Conservation (phyloP, 2,329 filamentous ascomycete species). For the Hortaea werneckii region DNA sequence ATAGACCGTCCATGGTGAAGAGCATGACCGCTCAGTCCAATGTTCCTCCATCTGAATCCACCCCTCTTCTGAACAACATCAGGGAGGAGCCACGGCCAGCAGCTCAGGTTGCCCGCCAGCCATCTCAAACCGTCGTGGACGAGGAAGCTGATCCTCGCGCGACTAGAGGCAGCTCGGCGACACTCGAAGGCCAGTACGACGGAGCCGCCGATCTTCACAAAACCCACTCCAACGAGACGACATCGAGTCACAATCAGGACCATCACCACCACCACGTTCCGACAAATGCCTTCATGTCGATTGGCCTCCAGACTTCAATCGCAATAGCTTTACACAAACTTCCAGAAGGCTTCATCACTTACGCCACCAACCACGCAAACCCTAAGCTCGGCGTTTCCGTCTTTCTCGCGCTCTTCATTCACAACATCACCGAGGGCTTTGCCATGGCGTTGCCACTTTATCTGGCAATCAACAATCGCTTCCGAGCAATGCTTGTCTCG, state of each 20-base stretch:
- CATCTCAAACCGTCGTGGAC: conserved; percentile 3
- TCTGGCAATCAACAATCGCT: conserved; percentile 71
- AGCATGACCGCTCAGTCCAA: conserved; percentile 8
- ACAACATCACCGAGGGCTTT: conserved; percentile 97
- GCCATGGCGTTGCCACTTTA: conserved; percentile 87
- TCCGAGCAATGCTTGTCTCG: conserved; percentile 75
- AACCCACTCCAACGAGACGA: conserved; percentile 9
- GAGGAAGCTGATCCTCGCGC: conserved; percentile 6
- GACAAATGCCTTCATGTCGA: conserved; percentile 83
- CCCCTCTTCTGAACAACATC: conserved; percentile 19
- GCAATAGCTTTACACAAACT: conserved; percentile 96
- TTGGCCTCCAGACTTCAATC: conserved; percentile 90
- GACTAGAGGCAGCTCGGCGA: conserved; percentile 12
- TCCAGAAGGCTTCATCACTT: conserved; percentile 79
- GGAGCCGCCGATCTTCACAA: conserved; percentile 6
- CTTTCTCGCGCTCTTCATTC: conserved; percentile 91
- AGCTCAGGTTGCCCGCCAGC: conserved; percentile 4
- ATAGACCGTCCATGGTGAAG: conserved; percentile 14
- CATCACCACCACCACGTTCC: conserved; percentile 89
- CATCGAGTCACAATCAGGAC: conserved; percentile 8
- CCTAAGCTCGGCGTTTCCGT: conserved; percentile 80
- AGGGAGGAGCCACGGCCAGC: conserved; percentile 9
- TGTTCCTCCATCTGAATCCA: conserved; percentile 16
- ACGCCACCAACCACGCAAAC: conserved; percentile 93
- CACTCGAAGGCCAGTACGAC: conserved; percentile 1